A percentile compares a stretch with the other conserved stretches of the same genome.
Conservation (phyloP, 2,329 filamentous ascomycete genomes). For the Xylogone sp. region DNA sequence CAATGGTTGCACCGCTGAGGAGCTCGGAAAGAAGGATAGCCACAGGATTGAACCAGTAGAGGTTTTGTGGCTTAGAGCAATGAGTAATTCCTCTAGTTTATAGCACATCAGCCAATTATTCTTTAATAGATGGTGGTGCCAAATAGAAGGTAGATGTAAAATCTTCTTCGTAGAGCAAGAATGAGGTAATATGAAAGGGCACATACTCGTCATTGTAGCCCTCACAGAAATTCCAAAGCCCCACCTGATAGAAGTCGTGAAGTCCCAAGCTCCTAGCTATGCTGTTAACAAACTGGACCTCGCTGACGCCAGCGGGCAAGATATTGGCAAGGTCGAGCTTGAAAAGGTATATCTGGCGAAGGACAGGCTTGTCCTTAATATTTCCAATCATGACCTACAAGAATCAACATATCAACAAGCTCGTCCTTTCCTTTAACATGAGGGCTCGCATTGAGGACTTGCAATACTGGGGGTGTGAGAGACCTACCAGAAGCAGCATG, state of each 20-base stretch:
- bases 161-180: not conserved
- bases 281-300: constrained; percentile 78
- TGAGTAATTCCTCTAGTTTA: constrained; percentile 60
- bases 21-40: constrained; percentile 76
- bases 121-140: too few species aligned
- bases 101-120: constrained; percentile 32
- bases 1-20: constrained; percentile 77
- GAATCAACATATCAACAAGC: not conserved
- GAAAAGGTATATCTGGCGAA: constrained; percentile 77
- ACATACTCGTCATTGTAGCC: constrained; percentile 61
- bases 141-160: too few species aligned
- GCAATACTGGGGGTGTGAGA: constrained; percentile 3
- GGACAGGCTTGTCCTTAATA: constrained; percentile 55
- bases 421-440: too few species aligned
- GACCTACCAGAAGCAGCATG: constrained; percentile 70
- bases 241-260: constrained; percentile 92
- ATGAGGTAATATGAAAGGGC: constrained; percentile 30
- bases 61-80: constrained; percentile 65
- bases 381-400: constrained; percentile 65
- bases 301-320: constrained; percentile 22
- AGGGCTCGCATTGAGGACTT: too few species aligned
- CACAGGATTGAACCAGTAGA: constrained; percentile 93
- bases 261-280: constrained; percentile 83
- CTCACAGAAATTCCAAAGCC: constrained; percentile 89
- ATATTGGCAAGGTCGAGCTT: constrained; percentile 80